Evolutionary conservation across 441 rosid genomes (phyloP).

Genomic region (Corymbia citriodora): DNA sequence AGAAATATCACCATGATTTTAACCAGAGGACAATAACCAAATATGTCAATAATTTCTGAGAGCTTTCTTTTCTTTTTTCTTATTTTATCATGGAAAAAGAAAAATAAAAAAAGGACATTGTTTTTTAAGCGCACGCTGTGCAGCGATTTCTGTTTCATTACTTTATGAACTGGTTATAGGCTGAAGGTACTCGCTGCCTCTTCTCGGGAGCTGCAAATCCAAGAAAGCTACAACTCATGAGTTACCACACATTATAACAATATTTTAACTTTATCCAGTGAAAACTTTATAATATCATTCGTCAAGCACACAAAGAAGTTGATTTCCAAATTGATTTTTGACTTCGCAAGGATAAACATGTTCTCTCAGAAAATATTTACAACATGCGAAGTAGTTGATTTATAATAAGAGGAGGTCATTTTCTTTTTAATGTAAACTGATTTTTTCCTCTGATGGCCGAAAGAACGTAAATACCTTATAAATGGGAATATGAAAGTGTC

Average conservation of each 20-base stretch:
- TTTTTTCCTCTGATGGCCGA: background rate
- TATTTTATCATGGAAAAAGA: background rate
- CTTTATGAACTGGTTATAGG: constrained; percentile 97
- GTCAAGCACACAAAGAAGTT: background rate
- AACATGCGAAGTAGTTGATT: background rate
- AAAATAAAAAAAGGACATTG: background rate
- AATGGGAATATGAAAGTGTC: background rate
- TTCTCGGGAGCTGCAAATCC: constrained; percentile 81
- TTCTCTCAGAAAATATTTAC: background rate
- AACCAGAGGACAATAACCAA: background rate
- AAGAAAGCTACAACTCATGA: constrained; percentile 23
- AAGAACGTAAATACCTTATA: background rate
- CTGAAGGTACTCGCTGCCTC: constrained; percentile 96
- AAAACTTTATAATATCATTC: background rate
- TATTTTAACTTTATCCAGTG: background rate
- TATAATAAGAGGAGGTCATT: background rate
- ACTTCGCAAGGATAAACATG: background rate
- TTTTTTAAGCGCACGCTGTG: background rate
- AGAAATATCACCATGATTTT: background rate
- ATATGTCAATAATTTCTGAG: background rate
- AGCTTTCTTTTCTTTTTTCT: background rate
- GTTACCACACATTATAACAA: background rate
- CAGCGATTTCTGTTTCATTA: constrained; percentile 17
- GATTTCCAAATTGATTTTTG: background rate
- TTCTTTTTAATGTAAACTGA: background rate